Evolutionary conservation across 441 rosid species (phyloP).

Genomic region (Gossypium trilobum): DNA sequence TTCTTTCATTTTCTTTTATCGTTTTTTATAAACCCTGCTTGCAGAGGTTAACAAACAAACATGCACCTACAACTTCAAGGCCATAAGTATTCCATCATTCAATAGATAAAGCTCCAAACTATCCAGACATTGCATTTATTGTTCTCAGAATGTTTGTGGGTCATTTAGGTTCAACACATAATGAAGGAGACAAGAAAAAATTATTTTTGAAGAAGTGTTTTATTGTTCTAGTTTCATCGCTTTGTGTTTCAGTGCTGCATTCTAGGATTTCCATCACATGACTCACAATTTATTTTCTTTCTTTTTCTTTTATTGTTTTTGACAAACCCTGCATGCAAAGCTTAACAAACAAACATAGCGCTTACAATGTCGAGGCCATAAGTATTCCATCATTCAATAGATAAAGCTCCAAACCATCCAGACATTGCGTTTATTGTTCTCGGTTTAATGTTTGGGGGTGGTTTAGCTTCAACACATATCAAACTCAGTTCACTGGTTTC

Average conservation of each 20-base stretch:
- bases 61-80: background rate
- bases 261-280: slow-evolving; percentile 6
- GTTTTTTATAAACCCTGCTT: background rate
- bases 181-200: background rate
- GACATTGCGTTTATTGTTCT: background rate
- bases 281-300: background rate
- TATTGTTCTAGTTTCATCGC: background rate
- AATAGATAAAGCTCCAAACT: background rate
- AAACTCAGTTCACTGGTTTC: background rate
- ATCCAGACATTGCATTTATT: background rate
- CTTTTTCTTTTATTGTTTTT: background rate
- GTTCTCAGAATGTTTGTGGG: background rate
- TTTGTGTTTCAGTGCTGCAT: background rate
- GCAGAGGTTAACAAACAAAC: background rate
- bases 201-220: background rate
- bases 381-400: background rate
- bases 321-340: background rate
- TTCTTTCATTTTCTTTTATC: background rate
- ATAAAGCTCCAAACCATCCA: background rate
- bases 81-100: background rate
- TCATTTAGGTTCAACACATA: background rate
- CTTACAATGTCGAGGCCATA: background rate
- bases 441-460: background rate
- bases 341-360: background rate
- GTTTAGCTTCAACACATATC: background rate